Conservation (phyloP, 2,329 filamentous ascomycete species). For the Fusarium sp. region DNA sequence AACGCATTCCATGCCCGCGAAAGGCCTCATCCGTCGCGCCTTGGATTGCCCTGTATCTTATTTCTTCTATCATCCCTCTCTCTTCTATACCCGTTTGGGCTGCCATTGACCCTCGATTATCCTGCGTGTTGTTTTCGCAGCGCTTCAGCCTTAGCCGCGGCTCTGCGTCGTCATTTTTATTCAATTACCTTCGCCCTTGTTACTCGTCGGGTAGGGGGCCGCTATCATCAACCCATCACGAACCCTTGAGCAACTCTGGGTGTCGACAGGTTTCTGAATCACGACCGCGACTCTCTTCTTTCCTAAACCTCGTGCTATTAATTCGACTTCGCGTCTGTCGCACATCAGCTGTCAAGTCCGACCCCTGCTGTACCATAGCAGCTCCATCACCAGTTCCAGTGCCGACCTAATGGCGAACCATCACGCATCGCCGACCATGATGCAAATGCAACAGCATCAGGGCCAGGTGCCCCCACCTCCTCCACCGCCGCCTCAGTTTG, state of each 20-base stretch:
- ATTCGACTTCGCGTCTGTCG: slow-evolving; percentile 28
- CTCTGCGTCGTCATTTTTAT: slow-evolving; percentile 26
- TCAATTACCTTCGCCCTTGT: slow-evolving; percentile 20
- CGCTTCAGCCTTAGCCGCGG: slow-evolving; percentile 18
- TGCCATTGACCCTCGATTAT: slow-evolving; percentile 31
- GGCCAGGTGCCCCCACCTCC: slow-evolving; percentile 69
- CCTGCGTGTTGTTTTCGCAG: slow-evolving; percentile 5
- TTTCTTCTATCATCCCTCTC: slow-evolving; percentile 20
- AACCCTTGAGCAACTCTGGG: slow-evolving; percentile 7
- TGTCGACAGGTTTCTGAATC: slow-evolving; percentile 29
- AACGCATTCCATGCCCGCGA: slow-evolving; percentile 50
- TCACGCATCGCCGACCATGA: slow-evolving; percentile 84
- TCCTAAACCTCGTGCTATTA: neutral
- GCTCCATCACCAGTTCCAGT: slow-evolving; percentile 23
- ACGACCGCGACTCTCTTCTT: slow-evolving; percentile 12
- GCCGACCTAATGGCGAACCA: slow-evolving; percentile 75
- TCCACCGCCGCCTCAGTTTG: slow-evolving; percentile 59
- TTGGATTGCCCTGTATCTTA: slow-evolving; percentile 21
- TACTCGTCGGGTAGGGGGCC: slow-evolving; percentile 8
- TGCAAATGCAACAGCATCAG: slow-evolving; percentile 73
- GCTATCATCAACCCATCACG: slow-evolving; percentile 31
- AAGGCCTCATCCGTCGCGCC: slow-evolving; percentile 49
- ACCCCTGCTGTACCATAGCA: slow-evolving; percentile 32
- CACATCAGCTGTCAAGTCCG: slow-evolving; percentile 19
- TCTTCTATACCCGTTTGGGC: slow-evolving; percentile 7